Evolutionary conservation across 2,329 filamentous ascomycete genomes (phyloP).

Genomic region (Trichoderma semiorbis): DNA sequence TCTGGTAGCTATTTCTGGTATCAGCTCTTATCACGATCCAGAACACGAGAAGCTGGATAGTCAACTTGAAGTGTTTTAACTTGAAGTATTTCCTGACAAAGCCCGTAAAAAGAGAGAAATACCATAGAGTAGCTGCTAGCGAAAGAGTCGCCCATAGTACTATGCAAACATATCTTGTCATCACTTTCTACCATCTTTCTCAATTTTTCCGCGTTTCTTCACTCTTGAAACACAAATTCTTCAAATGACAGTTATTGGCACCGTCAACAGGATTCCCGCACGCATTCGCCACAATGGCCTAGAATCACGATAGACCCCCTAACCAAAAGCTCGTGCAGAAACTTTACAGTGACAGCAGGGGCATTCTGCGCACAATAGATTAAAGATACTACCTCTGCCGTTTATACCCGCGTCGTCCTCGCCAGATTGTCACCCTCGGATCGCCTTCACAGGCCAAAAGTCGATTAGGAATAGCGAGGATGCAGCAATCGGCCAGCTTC

Average conservation of each 20-base stretch:
- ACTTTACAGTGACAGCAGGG: background rate
- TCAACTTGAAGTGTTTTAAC: background rate
- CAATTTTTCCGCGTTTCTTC: background rate
- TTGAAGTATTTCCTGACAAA: background rate
- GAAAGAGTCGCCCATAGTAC: background rate
- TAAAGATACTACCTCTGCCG: background rate
- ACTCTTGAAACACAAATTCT: background rate
- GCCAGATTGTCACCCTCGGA: background rate
- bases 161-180: background rate
- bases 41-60: background rate
- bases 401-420: background rate
- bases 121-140: background rate
- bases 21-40: background rate
- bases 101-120: background rate
- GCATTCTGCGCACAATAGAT: background rate
- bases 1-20: background rate
- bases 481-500: slow-evolving; percentile 1
- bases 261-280: background rate
- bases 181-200: background rate
- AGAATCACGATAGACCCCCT: background rate
- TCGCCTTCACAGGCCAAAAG: background rate
- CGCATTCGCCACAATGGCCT: background rate
- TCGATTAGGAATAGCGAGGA: background rate
- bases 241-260: background rate
- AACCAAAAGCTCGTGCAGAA: background rate